These are phyloP conservation scores for Neurospora africana DNA, from an alignment of 495 filamentous ascomycete species.

Conservation along the genomic window DNA sequence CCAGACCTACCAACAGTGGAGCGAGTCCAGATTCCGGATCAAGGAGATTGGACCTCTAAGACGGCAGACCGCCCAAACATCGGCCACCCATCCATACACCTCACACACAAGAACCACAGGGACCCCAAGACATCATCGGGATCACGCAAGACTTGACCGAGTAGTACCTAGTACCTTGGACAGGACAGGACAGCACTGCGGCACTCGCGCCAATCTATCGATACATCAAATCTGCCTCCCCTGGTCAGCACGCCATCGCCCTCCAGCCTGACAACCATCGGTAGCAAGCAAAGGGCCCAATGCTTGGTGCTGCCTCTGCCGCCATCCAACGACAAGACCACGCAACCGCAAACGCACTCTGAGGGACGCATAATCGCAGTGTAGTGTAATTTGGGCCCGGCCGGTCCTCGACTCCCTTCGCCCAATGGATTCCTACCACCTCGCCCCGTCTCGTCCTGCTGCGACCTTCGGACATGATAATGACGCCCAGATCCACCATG, in stretches of 20 bases:
- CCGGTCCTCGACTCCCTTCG: slow-evolving; percentile 9
- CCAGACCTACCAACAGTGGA: neutral
- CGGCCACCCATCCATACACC: neutral
- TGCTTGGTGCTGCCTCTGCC: slow-evolving; percentile 14
- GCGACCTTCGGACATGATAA: slow-evolving; percentile 15
- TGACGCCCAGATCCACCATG: slow-evolving; percentile 16
- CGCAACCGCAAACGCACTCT: slow-evolving; percentile 14
- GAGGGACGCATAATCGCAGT: neutral
- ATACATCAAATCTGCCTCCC: slow-evolving; percentile 5
- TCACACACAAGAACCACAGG: neutral
- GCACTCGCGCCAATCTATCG: slow-evolving; percentile 4
- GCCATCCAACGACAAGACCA: slow-evolving; percentile 15
- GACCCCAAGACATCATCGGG: neutral
- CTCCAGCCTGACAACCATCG: slow-evolving; percentile 13
- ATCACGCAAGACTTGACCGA: neutral
- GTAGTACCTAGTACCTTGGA: neutral
- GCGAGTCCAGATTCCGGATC: neutral
- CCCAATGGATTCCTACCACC: slow-evolving; percentile 16
- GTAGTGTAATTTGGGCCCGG: slow-evolving; percentile 1
- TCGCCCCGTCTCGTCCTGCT: slow-evolving; percentile 10
- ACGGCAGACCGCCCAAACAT: neutral
- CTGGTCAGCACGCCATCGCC: slow-evolving; percentile 25
- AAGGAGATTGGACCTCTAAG: neutral
- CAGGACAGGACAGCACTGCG: slow-evolving; percentile 9
- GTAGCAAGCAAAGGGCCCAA: slow-evolving; percentile 20